Conservation (phyloP, 352 stramenopile species). For the Pythium rhizo-oryzae region DNA sequence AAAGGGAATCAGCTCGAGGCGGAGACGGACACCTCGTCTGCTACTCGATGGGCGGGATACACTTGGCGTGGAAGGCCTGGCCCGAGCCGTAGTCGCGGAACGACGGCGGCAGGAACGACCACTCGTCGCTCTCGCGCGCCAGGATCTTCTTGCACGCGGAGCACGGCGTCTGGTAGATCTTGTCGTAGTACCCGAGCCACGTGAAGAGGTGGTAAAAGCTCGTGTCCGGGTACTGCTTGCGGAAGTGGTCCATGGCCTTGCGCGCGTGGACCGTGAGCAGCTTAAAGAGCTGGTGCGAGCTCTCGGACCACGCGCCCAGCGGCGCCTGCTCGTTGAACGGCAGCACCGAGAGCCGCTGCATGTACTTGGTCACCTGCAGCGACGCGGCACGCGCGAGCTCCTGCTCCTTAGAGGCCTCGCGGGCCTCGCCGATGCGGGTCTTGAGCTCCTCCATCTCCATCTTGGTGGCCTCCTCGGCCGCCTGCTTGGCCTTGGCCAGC, state of each 20-base stretch:
- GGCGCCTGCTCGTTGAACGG: constrained; percentile 80
- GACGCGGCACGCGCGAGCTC: constrained; percentile 72
- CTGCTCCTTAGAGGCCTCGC: constrained; percentile 82
- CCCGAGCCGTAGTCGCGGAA: constrained; percentile 85
- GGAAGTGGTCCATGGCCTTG: constrained; percentile 82
- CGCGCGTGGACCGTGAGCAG: constrained; percentile 75
- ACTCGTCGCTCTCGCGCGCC: constrained; percentile 79
- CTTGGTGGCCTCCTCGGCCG: constrained; percentile 85
- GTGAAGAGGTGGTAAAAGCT: constrained; percentile 89
- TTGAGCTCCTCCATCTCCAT: constrained; percentile 90
- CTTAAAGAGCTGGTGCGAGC: constrained; percentile 78
- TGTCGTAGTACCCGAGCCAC: constrained; percentile 88
- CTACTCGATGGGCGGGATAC: constrained; percentile 57
- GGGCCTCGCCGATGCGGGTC: constrained; percentile 71
- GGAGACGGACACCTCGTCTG: no score
- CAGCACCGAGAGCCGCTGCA: constrained; percentile 79
- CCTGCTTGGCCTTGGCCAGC: constrained; percentile 86
- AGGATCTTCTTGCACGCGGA: constrained; percentile 87
- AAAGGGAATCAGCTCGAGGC: background rate
- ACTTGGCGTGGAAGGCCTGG: constrained; percentile 85
- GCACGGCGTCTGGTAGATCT: constrained; percentile 88
- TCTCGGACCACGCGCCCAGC: constrained; percentile 82
- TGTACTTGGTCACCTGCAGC: constrained; percentile 86
- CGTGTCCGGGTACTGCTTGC: constrained; percentile 83
- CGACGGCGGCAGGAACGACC: constrained; percentile 79